Evolutionary conservation across 441 rosid genomes (phyloP).

Genomic region (Croton setiger): DNA sequence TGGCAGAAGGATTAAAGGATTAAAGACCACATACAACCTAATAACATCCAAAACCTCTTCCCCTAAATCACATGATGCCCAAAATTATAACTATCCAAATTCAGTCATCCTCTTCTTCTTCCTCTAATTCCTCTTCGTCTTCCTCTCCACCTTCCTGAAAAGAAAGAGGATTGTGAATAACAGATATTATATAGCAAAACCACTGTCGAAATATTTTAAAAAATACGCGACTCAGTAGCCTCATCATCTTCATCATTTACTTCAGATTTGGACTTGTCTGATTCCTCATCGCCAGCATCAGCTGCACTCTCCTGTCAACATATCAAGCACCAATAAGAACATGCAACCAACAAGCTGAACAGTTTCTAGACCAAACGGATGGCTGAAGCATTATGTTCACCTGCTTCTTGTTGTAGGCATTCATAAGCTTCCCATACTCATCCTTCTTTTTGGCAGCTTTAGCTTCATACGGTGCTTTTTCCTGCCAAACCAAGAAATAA

Average conservation of each 20-base stretch:
- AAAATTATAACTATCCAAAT: conserved; percentile 17
- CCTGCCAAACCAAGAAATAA: conserved; percentile 37
- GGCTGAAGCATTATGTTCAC: conserved; percentile 21
- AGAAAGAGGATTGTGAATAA: neutral
- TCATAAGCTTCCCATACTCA: conserved; percentile 86
- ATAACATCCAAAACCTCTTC: conserved; percentile 13
- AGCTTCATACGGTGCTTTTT: conserved; percentile 77
- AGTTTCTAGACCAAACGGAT: neutral
- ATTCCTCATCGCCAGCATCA: conserved; percentile 55
- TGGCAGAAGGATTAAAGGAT: neutral
- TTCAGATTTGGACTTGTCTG: conserved; percentile 67
- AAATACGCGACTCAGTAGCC: conserved; percentile 19
- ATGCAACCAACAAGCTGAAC: conserved; percentile 1
- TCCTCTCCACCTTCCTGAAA: conserved; percentile 25
- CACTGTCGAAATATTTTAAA: neutral
- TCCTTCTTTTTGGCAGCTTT: conserved; percentile 85
- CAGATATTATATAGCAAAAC: neutral
- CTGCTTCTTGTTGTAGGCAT: conserved; percentile 81
- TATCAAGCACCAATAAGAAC: conserved; percentile 14
- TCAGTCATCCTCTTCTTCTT: conserved; percentile 30
- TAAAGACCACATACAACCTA: no score
- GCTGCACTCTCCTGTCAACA: conserved; percentile 34
- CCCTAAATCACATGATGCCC: conserved; percentile 10
- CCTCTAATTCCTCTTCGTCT: conserved; percentile 36
- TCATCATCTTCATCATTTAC: conserved; percentile 61